These are phyloP conservation scores for Dictyostelium intermedium DNA, from an alignment of 78 protist genomes.

Conservation along the genomic window DNA sequence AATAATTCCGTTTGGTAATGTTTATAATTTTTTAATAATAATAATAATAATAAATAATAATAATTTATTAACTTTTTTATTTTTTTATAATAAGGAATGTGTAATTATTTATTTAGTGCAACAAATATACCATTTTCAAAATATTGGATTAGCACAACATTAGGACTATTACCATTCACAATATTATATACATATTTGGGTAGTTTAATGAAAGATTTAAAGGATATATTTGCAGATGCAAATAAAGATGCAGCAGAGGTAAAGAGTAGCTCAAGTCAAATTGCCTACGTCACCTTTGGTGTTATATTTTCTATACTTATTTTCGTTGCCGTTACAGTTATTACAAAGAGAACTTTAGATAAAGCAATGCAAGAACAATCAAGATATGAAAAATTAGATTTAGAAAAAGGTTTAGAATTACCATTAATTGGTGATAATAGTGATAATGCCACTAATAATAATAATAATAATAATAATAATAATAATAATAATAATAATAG, in stretches of 20 bases:
- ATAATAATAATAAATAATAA: not conserved
- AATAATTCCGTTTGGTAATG: slow-evolving; percentile 71
- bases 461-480: not conserved
- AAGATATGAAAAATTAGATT: slow-evolving; percentile 7
- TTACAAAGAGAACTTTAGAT: slow-evolving; percentile 48
- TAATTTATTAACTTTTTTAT: no score
- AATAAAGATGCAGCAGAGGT: not conserved
- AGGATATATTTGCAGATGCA: slow-evolving; percentile 31
- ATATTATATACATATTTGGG: slow-evolving; percentile 69
- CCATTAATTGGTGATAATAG: not conserved
- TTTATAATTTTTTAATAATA: no score
- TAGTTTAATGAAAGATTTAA: slow-evolving; percentile 33
- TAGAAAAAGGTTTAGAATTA: slow-evolving; percentile 29
- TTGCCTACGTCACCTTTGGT: not conserved
- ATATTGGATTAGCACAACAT: slow-evolving; percentile 68
- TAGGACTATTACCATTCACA: slow-evolving; percentile 67
- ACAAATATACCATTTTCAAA: slow-evolving; percentile 48
- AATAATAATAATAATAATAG: not conserved
- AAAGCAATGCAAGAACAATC: slow-evolving; percentile 25
- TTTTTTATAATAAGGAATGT: slow-evolving; percentile 24
- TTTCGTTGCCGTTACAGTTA: slow-evolving; percentile 33
- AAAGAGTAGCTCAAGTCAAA: not conserved
- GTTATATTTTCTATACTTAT: slow-evolving; percentile 17
- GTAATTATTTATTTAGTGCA: slow-evolving; percentile 80
- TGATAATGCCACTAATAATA: not conserved